A percentile compares a stretch with the other conserved stretches of the same genome.
phyloP scores from a whole-genome alignment of 192 early-diverging fungal genomes.

The Backusella parvicylindrica region DNA sequence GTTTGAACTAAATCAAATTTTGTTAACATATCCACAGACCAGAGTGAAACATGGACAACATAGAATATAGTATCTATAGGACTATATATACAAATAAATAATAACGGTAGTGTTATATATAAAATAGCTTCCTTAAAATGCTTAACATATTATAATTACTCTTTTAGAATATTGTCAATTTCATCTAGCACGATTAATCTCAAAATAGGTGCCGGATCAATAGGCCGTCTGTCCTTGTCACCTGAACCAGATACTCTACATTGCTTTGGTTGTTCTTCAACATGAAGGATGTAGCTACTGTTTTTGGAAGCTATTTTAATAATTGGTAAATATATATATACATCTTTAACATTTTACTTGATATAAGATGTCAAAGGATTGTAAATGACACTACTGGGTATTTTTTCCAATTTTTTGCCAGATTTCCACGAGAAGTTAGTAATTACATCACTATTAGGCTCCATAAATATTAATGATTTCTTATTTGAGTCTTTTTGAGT shows the following conservation, averaged over 20 bases:
- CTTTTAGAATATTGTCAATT: not conserved
- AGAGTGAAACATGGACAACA: not conserved
- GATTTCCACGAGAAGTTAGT: not conserved
- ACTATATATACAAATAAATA: not conserved
- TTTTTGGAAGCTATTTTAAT: not conserved
- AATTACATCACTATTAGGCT: not conserved
- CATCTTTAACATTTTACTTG: not conserved
- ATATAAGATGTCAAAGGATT: not conserved
- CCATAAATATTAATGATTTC: not conserved
- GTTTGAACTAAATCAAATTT: slow-evolving; percentile 18
- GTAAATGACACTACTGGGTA: not conserved
- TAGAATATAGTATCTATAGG: not conserved
- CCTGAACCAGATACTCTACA: slow-evolving; percentile 4
- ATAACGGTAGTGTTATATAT: not conserved
- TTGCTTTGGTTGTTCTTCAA: slow-evolving; percentile 13
- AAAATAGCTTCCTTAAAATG: no score
- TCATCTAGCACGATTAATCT: slow-evolving; percentile 21
- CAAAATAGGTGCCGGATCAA: slow-evolving; percentile 76
- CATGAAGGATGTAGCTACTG: not conserved
- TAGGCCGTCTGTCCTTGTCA: slow-evolving; percentile 59
- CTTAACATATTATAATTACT: no score
- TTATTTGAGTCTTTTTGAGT: not conserved
- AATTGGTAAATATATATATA: not conserved
- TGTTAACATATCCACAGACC: slow-evolving; percentile 10
- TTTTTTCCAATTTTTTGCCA: not conserved